Evolutionary conservation across 73 alveolate genomes (phyloP).

Genomic region (Urostyla sp.): DNA sequence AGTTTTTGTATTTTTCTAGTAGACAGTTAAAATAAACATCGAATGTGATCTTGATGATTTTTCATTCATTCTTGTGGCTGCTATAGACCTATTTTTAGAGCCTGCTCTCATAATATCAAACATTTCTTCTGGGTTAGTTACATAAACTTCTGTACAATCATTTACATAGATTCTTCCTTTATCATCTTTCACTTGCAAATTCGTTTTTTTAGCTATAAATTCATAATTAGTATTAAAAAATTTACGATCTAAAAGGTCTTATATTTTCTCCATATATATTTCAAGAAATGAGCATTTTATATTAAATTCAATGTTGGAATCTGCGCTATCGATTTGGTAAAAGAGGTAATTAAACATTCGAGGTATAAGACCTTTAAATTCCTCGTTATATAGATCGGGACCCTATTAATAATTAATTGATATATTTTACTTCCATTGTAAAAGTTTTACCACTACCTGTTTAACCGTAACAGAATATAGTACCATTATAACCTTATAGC

Average conservation of each 20-base stretch:
- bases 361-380: conserved; percentile 89
- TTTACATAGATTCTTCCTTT: conserved; percentile 91
- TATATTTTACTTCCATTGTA: conserved; percentile 93
- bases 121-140: conserved; percentile 91
- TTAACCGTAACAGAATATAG: conserved; percentile 97
- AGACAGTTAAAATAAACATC: conserved; percentile 85
- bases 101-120: conserved; percentile 93
- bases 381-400: conserved; percentile 76
- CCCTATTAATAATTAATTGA: conserved; percentile 61
- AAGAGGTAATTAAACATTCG: conserved; percentile 89
- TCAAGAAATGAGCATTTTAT: conserved; percentile 92
- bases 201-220: conserved; percentile 74
- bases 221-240: background rate
- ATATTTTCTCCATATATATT: conserved; percentile 90
- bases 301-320: conserved; percentile 76
- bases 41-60: conserved; percentile 96
- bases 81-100: conserved; percentile 90
- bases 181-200: conserved; percentile 91
- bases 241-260: conserved; percentile 88
- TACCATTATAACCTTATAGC: conserved; percentile 96
- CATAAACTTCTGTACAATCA: conserved; percentile 95
- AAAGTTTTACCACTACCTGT: conserved; percentile 98
- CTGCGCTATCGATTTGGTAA: conserved; percentile 71
- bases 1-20: conserved; percentile 88
- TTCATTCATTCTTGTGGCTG: conserved; percentile 98